Evolutionary conservation across 495 filamentous ascomycete species (phyloP).

Genomic region (Penicillium robsamsonii): DNA sequence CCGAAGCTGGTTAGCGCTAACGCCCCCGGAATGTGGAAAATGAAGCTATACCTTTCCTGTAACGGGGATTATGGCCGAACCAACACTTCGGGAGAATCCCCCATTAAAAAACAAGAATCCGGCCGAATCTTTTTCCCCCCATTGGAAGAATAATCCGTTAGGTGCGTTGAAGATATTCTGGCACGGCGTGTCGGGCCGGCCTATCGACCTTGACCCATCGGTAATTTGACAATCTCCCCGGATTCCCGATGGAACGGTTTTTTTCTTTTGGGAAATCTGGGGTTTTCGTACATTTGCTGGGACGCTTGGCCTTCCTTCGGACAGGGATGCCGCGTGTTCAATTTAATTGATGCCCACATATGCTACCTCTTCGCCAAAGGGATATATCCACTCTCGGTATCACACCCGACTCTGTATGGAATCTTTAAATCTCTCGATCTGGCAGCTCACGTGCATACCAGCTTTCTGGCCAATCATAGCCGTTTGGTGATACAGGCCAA

Average conservation of each 20-base stretch:
- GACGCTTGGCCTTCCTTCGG: not conserved
- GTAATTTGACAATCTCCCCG: not conserved
- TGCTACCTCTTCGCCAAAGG: not conserved
- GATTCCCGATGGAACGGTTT: not conserved
- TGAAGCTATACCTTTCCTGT: constrained; percentile 10
- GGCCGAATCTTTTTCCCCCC: not conserved
- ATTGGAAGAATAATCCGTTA: not conserved
- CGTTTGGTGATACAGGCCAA: not conserved
- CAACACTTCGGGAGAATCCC: not conserved
- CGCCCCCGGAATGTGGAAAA: constrained; percentile 6
- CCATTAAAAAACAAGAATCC: not conserved
- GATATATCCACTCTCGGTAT: not conserved
- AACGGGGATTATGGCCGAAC: not conserved
- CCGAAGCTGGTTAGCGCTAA: not conserved
- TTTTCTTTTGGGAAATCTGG: not conserved
- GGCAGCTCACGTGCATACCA: not conserved
- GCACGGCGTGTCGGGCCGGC: not conserved
- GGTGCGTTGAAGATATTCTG: not conserved
- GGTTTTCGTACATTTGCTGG: not conserved
- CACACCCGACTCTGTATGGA: not conserved
- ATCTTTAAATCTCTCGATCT: not conserved
- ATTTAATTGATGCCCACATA: not conserved
- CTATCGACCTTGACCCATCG: not conserved
- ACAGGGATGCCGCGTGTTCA: not conserved
- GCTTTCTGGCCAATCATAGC: not conserved